phyloP scores from a whole-genome alignment of 805 yeast species.

The Saccharomycopsis fermentans region DNA sequence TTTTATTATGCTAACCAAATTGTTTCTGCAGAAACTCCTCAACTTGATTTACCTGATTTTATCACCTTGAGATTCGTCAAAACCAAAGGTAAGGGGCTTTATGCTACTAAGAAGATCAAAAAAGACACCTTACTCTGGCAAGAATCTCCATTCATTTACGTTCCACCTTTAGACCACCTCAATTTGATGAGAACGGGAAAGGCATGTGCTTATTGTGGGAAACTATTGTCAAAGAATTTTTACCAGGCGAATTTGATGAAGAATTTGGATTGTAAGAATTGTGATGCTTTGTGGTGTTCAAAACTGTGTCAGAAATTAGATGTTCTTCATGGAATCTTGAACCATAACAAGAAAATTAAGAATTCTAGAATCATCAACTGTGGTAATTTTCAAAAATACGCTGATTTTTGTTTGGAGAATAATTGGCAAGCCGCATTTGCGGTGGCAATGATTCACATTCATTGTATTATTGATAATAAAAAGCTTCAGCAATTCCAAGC shows the following conservation, averaged over 20 bases:
- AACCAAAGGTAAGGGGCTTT: slow-evolving; percentile 52
- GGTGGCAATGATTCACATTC: slow-evolving; percentile 46
- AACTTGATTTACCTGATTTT: slow-evolving; percentile 26
- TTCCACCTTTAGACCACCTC: slow-evolving; percentile 61
- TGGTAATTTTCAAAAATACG: slow-evolving; percentile 44
- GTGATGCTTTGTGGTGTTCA: slow-evolving; percentile 65
- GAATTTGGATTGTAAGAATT: slow-evolving; percentile 49
- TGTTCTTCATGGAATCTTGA: slow-evolving; percentile 42
- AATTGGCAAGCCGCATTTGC: slow-evolving; percentile 64
- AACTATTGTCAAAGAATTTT: slow-evolving; percentile 30
- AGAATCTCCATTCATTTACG: slow-evolving; percentile 49
- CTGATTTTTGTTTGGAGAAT: slow-evolving; percentile 50
- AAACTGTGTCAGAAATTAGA: slow-evolving; percentile 47
- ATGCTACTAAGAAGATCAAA: slow-evolving; percentile 36
- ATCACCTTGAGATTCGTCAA: slow-evolving; percentile 41
- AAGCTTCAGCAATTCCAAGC: slow-evolving; percentile 41
- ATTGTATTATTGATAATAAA: slow-evolving; percentile 30
- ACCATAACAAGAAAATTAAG: slow-evolving; percentile 39
- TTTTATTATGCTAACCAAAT: slow-evolving; percentile 46
- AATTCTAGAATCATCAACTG: slow-evolving; percentile 31
- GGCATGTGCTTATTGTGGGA: slow-evolving; percentile 69
- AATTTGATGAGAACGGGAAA: slow-evolving; percentile 48
- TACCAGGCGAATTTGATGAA: slow-evolving; percentile 20
- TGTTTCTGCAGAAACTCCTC: slow-evolving; percentile 40
- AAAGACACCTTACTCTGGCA: slow-evolving; percentile 50